Evolutionary conservation across 495 filamentous ascomycete species (phyloP), one percentile per base, ranked within the genome.

Genomic region (Xylaria sp.): DNA sequence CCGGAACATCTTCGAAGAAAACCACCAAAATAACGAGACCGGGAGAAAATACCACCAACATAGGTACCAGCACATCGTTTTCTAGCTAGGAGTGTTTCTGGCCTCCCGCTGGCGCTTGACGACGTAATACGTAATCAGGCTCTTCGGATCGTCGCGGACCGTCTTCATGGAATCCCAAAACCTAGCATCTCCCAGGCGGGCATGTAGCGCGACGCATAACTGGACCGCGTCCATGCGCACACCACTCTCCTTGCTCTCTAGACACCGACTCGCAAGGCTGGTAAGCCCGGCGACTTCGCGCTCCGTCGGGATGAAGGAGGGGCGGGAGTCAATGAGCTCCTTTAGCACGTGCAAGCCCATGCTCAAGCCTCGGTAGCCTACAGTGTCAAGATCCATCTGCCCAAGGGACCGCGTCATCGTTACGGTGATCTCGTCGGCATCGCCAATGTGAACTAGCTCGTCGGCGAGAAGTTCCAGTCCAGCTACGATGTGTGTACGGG

Each of bases 121-220:
- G 76, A 94, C 90, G 81, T 93, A 95, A 77, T 95, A 95, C n/a
- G 90, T 92, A 71, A 95, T 88, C 69, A 95, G 76, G 70, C 91
- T 93, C 76, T 91, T 90, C 6, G 90, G 88, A 53, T 90, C 90
- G 44, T 91, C 90, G 68, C 83, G 87, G 41, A 91, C 84, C 3
- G 84, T 85, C 69, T 85, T 89, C 59, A 93, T 79, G 35, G 88
- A 82, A 44, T 87, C 83, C 86, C 92, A 92, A 76, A 93, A 93
- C 53, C 82, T 77, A 17, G 84, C 82, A 64, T 91, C 90, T 19
- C 88, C 88, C 29, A 94, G 84, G 64, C 90, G 84, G 35, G 88
- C 85, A 72, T 95, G 90, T 70, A 98, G 79, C 68, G 82, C 89
- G 1, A 95, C 89, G 71, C 92, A 94, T 31, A 97, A 82, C 73